Conservation (phyloP, 768 basidiomycete species). For the Lactarius indigo region DNA sequence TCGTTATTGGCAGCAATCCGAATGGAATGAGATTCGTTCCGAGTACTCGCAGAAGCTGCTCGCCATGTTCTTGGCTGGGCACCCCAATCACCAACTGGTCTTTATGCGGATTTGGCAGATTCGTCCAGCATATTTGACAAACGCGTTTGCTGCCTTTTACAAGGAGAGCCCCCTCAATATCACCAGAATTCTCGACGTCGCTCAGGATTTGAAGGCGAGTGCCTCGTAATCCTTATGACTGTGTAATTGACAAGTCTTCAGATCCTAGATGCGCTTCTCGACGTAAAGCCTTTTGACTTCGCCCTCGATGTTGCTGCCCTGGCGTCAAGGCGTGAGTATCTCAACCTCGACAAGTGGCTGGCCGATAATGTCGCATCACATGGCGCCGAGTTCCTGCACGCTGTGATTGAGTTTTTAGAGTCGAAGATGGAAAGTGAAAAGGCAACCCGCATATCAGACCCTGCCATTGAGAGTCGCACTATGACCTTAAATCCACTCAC, state of each 20-base stretch:
- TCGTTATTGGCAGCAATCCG: slow-evolving; percentile 51
- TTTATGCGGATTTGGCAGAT: slow-evolving; percentile 97
- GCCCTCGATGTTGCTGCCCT: slow-evolving; percentile 92
- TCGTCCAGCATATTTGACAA: slow-evolving; percentile 78
- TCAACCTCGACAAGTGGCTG: slow-evolving; percentile 97
- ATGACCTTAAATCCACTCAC: slow-evolving; percentile 86
- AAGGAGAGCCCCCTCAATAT: slow-evolving; percentile 90
- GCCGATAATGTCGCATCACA: slow-evolving; percentile 80
- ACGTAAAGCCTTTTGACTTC: slow-evolving; percentile 84
- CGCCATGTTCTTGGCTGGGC: slow-evolving; percentile 85
- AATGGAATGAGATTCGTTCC: slow-evolving; percentile 85
- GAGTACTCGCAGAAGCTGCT: slow-evolving; percentile 85
- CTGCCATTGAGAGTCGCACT: slow-evolving; percentile 71
- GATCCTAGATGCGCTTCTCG: slow-evolving; percentile 91
- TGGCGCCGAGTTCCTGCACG: slow-evolving; percentile 81
- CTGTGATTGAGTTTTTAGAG: slow-evolving; percentile 85
- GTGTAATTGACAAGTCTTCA: slow-evolving; percentile 30
- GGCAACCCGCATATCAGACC: slow-evolving; percentile 67
- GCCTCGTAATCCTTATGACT: not conserved
- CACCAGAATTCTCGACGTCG: slow-evolving; percentile 90
- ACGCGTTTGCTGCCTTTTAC: slow-evolving; percentile 90
- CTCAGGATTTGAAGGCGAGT: slow-evolving; percentile 87
- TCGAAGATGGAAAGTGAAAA: slow-evolving; percentile 93
- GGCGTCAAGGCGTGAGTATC: slow-evolving; percentile 87
- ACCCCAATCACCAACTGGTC: slow-evolving; percentile 93